Base-by-base conservation (phyloP, 768 basidiomycete genomes). In the Collybiopsis confluens region DNA sequence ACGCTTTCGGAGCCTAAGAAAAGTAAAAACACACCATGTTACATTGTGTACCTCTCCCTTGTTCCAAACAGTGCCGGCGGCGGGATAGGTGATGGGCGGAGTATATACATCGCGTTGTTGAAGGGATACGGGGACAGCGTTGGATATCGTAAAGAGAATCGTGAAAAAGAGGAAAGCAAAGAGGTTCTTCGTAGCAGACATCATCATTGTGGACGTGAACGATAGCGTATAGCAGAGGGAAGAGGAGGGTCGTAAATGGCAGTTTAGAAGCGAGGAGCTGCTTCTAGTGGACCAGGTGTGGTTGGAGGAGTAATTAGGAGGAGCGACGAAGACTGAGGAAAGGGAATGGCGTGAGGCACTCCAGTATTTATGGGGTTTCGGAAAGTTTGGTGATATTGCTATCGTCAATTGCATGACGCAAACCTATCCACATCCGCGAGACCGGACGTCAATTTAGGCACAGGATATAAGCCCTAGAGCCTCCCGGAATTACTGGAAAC, bases 11-110 rank as follows among this genome's bases (percentile, higher is more conserved):
- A n/a, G n/a, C n/a, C 30, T 28, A 16, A 20, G 13, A 6, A 18
- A 3, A 26, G 13, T 4, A n/a, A 45, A 45, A 26, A 45, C 44
- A n/a, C 24, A 45, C 44, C 45, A 46, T 7, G 28, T 46, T 4
- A 46, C 45, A n/a, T 33, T 46, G 28, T 46, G 45, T 2, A 46
- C 28, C 33, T 46, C 45, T 35, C 45, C 45, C n/a, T 20, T 46
- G 16, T 46, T 46, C 45, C 45, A 46, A 4, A 46, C 30, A 11
- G 45, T 46, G 2, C 27, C 13, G n/a, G n/a, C 33, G 18, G 30
- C 21, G 8, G 45, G 45, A 35, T 33, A 33, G 15, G 45, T 46
- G 30, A 46, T 46, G 28, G 45, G 45, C n/a, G 45, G 45, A 30
- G 33, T 20, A 11, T 30, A 46, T 10, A 46, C 45, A 16, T 46